Base-by-base conservation (phyloP, 2,329 filamentous ascomycete species). In the Aaosphaeria arxii region DNA sequence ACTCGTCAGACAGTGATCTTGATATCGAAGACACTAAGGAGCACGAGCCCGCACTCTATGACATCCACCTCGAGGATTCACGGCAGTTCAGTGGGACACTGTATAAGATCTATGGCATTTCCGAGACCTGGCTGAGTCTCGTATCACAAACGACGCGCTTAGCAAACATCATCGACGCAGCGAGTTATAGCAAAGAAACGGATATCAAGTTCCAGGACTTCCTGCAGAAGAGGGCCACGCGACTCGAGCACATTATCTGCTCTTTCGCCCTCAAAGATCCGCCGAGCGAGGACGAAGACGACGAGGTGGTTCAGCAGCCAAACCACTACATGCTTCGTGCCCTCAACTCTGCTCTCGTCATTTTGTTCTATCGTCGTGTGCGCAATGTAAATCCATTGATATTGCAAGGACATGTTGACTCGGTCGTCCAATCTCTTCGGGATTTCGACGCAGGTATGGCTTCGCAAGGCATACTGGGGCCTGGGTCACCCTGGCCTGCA, bases 291-390 rank as follows among this genome's bases (percentile, higher is more conserved):
- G 48, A 24, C 30, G 47, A 44, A 17, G 40, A 33, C 35, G 38
- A 24, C 11, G 39, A 30, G 28, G 43, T 39, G 5, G n/a, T 28
- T 5, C 31, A 30, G 5, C 33, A 36, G n/a, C n/a, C n/a, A 9
- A 50, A 50, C 29, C 28, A 40, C 6, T 54, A 67, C 42, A 71
- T 75, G 61, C 51, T 74, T 5, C 62, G 65, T 13, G 72, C 72
- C 0, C 52, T 76, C 50, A 71, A 70, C 40, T 60, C 65, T 7
- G 73, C 74, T 0, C 51, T 77, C 7, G 58, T 71, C 4, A 75
- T 77, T 3, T 77, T 74, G 53, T 77, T 77, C 42, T 75, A 77
- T 50, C 65, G 74, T 1, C 60, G 73, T 4, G 70, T 77, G 6
- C 69, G 73, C 53, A 63, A 74, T 36, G 49, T 74, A 4, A 71